Conservation (phyloP, 225 moss, liverwort and hornwort genomes). For the Physcomitrellopsis africana region DNA sequence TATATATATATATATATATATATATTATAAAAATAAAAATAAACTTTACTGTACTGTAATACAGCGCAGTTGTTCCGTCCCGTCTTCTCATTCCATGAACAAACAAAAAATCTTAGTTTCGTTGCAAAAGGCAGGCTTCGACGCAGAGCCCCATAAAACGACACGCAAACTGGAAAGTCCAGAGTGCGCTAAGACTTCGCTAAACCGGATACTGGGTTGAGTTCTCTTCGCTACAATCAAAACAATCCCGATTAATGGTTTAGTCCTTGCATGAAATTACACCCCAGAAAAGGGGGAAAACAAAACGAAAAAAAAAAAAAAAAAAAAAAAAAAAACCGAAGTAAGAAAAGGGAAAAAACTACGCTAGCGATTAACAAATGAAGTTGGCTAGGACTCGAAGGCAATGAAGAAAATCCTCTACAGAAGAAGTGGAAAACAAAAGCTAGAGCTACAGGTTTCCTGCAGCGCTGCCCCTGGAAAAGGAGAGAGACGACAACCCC, state of each 20-base stretch:
- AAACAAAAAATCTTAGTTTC: background rate
- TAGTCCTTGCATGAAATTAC: background rate
- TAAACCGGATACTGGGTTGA: conserved; percentile 15
- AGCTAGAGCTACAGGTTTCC: conserved; percentile 27
- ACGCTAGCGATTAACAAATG: background rate
- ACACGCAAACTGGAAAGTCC: conserved; percentile 20
- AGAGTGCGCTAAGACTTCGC: conserved; percentile 6
- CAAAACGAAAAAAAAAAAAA: too few relatives aligned
- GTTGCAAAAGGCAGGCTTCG: conserved; percentile 12
- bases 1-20: too few relatives aligned
- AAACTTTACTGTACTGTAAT: conserved; percentile 4
- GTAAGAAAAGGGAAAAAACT: too few relatives aligned
- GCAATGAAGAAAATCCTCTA: conserved; percentile 35
- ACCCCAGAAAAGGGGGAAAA: too few relatives aligned
- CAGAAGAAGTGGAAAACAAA: background rate
- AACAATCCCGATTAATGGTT: background rate
- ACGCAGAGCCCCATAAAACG: background rate
- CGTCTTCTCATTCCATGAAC: conserved; percentile 28
- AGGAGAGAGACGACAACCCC: conserved; percentile 22
- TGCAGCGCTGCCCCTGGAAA: conserved; percentile 21
- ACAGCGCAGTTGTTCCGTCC: background rate
- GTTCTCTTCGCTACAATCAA: background rate
- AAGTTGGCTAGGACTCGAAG: background rate
- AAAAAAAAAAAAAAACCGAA: too few relatives aligned
- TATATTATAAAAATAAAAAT: too few relatives aligned